Base-by-base conservation (phyloP, 108 stramenopile genomes). In the Skeletonema marinoi region DNA sequence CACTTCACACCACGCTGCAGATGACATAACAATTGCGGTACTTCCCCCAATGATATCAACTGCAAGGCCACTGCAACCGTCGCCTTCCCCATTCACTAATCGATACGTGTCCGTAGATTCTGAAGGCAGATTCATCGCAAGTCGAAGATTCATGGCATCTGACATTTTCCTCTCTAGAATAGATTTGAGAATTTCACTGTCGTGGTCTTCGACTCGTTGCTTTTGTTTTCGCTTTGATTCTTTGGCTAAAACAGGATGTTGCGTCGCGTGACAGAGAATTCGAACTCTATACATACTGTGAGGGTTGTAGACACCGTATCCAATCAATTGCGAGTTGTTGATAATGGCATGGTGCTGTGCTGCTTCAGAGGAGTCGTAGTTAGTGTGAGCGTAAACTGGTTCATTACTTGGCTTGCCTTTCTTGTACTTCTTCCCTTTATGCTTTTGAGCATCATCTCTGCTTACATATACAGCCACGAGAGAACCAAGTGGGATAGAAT, bases 31-130 rank as follows among this genome's bases (percentile, higher is more conserved):
- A 32, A 96, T 91, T 13, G 92, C 93, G 17, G 89, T 74, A 25
- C 67, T 70, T 0, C 85, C 82, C 25, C 88, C 94, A 68, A 97
- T 83, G 5, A 98, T 87, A 75, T 99, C 98, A 16, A 98, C 84
- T 25, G 95, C 95, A 21, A 98, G 77, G 6, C 98, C 98, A 14
- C 93, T 95, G 41, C 97, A 58, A 17, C 88, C 78, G 85, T 98
- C 97, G 1, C 98, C 98, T 89, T 99, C 98, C 19, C 97, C 97
- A 82, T 98, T 97, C 30, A 97, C 69, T 6, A 97, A 60, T 11
- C 97, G 92, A 61, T 87, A 97, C 0, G 89, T 93, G 75, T 92
- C 88, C 25, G 94, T 95, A 7, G 60, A 60, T 12, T 50, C 54
- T 50, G 71, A 71, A 38, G 88, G 86, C 6, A 88, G 58, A 56